Percentiles rank a stretch among this genome's conserved stretches.
Conservation (phyloP, 1,139 yeast genomes). For the Taphrina pruni region DNA sequence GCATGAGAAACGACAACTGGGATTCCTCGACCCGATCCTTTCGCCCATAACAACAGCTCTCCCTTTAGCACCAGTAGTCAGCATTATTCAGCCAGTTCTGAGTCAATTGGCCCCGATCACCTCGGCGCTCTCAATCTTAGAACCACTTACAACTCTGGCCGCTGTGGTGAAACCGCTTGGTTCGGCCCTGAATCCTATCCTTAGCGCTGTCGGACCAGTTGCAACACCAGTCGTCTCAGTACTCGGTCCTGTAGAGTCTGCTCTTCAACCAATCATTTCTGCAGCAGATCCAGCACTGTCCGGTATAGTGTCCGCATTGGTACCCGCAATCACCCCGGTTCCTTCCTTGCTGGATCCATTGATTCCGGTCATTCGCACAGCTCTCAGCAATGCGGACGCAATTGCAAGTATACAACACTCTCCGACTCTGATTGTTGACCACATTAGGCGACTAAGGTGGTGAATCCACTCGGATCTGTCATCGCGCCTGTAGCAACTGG, state of each 20-base stretch:
- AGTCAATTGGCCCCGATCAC: conserved; percentile 8
- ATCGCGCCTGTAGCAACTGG: background rate
- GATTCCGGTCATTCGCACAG: background rate
- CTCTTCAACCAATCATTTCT: background rate
- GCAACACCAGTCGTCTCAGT: conserved; percentile 6
- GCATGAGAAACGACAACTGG: conserved; percentile 13
- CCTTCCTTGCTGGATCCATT: conserved; percentile 12
- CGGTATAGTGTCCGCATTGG: conserved; percentile 1
- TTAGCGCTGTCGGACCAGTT: conserved; percentile 2
- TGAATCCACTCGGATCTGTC: conserved; percentile 1
- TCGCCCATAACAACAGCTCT: conserved; percentile 10
- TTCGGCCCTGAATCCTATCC: background rate
- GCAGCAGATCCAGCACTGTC: conserved; percentile 7
- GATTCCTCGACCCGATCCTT: conserved; percentile 1
- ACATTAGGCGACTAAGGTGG: background rate
- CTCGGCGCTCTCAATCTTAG: conserved; percentile 7
- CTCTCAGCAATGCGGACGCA: conserved; percentile 1
- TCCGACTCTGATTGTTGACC: background rate
- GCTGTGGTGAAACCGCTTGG: conserved; percentile 3
- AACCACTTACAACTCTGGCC: conserved; percentile 9
- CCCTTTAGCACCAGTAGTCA: background rate
- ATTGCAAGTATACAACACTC: background rate
- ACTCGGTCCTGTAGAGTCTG: conserved; percentile 2
- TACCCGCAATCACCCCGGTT: conserved; percentile 12
- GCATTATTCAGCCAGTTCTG: conserved; percentile 5